These are phyloP conservation scores for Papiliotrema laurentii DNA, from an alignment of 1,284 basidiomycete species.

Conservation along the genomic window DNA sequence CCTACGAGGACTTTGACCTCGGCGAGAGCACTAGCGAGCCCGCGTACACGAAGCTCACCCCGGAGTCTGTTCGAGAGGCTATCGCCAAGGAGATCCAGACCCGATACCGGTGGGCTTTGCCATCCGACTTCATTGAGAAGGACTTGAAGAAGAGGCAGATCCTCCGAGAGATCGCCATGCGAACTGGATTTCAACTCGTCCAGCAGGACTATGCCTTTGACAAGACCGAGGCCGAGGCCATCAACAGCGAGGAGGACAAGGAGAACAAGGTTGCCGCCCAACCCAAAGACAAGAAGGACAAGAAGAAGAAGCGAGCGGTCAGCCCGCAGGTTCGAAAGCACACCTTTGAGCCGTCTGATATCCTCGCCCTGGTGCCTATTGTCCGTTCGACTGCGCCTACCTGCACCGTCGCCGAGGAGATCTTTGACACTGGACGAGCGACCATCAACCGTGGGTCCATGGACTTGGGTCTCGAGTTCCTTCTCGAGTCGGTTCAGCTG, in stretches of 20 bases:
- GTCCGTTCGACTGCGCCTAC: slow-evolving; percentile 53
- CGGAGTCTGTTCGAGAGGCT: slow-evolving; percentile 47
- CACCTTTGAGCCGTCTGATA: slow-evolving; percentile 53
- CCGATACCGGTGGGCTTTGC: slow-evolving; percentile 53
- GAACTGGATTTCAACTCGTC: slow-evolving; percentile 55
- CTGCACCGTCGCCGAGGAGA: slow-evolving; percentile 54
- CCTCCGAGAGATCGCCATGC: slow-evolving; percentile 53
- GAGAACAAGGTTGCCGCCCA: slow-evolving; percentile 13
- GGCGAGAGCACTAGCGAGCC: slow-evolving; percentile 25
- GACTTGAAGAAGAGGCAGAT: slow-evolving; percentile 49
- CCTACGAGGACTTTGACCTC: slow-evolving; percentile 42
- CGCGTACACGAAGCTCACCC: slow-evolving; percentile 52
- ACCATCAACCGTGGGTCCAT: slow-evolving; percentile 53
- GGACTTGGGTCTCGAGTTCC: slow-evolving; percentile 53
- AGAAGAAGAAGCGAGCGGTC: slow-evolving; percentile 17
- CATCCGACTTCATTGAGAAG: slow-evolving; percentile 42
- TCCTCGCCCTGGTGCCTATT: slow-evolving; percentile 54
- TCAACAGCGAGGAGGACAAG: slow-evolving; percentile 20
- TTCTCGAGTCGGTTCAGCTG: slow-evolving; percentile 54
- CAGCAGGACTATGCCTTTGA: slow-evolving; percentile 52
- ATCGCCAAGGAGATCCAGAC: slow-evolving; percentile 48
- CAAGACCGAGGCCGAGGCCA: slow-evolving; percentile 19
- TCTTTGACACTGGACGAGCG: slow-evolving; percentile 53
- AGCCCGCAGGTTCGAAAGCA: slow-evolving; percentile 22
- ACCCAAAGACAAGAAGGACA: slow-evolving; percentile 37